Conservation (phyloP, 1,284 basidiomycete genomes). For the Moesziomyces sp. region DNA sequence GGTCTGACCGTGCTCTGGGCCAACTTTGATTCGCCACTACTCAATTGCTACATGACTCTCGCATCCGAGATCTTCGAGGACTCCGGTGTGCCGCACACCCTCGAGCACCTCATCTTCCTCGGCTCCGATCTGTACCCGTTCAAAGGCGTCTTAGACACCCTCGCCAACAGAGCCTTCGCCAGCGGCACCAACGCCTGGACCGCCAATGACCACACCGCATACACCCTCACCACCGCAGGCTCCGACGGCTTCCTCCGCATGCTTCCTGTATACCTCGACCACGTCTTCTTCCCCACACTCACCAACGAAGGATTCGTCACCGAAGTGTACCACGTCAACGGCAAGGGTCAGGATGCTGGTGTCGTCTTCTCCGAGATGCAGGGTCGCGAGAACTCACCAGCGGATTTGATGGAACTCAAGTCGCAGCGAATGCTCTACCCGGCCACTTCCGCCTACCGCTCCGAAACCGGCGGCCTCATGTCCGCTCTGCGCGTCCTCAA, state of each 20-base stretch:
- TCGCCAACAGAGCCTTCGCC: conserved; percentile 96
- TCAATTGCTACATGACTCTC: conserved; percentile 92
- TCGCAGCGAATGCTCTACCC: conserved; percentile 78
- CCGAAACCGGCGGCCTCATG: conserved; percentile 97
- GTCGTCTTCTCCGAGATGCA: conserved; percentile 92
- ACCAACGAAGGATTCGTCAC: conserved; percentile 90
- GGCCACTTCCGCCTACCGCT: conserved; percentile 85
- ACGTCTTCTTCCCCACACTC: conserved; percentile 95
- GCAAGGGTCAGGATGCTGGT: conserved; percentile 88
- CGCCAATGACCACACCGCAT: conserved; percentile 74
- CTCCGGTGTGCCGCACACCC: conserved; percentile 70
- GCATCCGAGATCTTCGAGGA: conserved; percentile 80
- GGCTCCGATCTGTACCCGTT: conserved; percentile 75
- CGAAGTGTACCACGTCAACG: conserved; percentile 84
- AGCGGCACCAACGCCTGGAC: conserved; percentile 79
- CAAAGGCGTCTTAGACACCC: conserved; percentile 94
- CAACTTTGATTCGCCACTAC: conserved; percentile 78
- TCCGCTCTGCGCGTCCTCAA: conserved; percentile 85
- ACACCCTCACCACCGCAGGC: conserved; percentile 97
- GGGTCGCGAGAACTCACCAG: conserved; percentile 90
- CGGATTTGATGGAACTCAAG: conserved; percentile 84
- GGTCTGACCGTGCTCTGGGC: conserved; percentile 75
- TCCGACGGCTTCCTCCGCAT: conserved; percentile 94
- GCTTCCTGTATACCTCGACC: conserved; percentile 94
- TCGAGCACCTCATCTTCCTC: conserved; percentile 66